phyloP scores from a whole-genome alignment of 306 rosid genomes.

The Pachyrhizus erosus region DNA sequence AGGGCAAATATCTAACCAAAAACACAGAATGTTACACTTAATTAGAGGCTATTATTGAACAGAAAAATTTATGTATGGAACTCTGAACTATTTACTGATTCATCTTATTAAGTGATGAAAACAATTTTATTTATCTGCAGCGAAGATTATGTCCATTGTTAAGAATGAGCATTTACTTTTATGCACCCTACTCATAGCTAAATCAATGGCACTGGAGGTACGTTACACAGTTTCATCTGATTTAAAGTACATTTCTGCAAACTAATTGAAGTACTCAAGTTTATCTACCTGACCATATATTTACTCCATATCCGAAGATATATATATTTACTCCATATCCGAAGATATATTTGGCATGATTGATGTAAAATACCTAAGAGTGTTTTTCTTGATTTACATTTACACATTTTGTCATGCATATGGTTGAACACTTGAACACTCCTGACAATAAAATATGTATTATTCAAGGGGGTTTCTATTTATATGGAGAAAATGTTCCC shows the following conservation, averaged over 20 bases:
- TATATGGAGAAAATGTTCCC: constrained; percentile 49
- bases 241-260: neutral
- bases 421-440: neutral
- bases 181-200: constrained; percentile 51
- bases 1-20: neutral
- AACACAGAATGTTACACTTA: neutral
- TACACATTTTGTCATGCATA: neutral
- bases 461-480: constrained; percentile 44
- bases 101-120: neutral
- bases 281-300: neutral
- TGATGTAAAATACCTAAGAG: neutral
- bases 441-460: constrained; percentile 20
- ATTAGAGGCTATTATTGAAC: neutral
- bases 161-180: constrained; percentile 72
- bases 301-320: neutral
- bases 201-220: constrained; percentile 54
- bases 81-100: constrained; percentile 6
- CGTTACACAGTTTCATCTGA: constrained; percentile 29
- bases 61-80: constrained; percentile 2
- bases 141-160: constrained; percentile 66
- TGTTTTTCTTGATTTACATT: neutral
- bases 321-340: too few species aligned
- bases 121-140: constrained; percentile 45
- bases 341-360: too few species aligned
- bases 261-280: too few species aligned